These are phyloP conservation scores for Talaromyces atroroseus DNA, from an alignment of 2,329 filamentous ascomycete genomes.

Conservation along the genomic window DNA sequence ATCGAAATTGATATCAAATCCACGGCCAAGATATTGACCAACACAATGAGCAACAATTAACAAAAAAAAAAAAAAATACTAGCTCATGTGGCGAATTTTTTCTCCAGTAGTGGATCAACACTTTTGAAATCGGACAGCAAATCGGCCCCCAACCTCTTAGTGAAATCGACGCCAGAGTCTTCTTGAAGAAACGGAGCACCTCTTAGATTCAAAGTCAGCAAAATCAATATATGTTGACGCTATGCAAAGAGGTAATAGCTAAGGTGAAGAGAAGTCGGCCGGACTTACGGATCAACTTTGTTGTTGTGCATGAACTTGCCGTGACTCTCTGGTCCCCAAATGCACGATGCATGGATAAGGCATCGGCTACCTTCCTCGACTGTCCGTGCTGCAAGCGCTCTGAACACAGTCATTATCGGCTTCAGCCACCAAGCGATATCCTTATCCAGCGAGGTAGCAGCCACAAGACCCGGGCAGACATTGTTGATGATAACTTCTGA, in stretches of 20 bases:
- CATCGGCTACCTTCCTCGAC: slow-evolving; percentile 12
- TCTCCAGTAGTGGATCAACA: neutral
- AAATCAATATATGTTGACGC: neutral
- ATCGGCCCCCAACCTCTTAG: neutral
- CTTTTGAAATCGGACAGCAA: neutral
- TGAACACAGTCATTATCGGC: slow-evolving; percentile 2
- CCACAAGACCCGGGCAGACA: slow-evolving; percentile 17
- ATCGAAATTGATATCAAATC: too few relatives aligned
- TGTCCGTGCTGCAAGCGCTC: neutral
- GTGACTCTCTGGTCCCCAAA: slow-evolving; percentile 14
- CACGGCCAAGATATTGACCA: too few relatives aligned
- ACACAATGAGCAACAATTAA: too few relatives aligned
- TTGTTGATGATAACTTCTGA: slow-evolving; percentile 19
- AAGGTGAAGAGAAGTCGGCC: neutral
- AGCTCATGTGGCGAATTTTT: neutral
- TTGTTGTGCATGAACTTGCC: slow-evolving; percentile 14
- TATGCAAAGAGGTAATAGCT: neutral
- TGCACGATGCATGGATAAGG: slow-evolving; percentile 14
- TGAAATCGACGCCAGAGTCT: neutral
- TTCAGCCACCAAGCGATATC: slow-evolving; percentile 8
- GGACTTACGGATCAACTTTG: slow-evolving; percentile 5
- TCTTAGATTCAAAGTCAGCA: neutral
- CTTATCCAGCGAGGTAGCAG: slow-evolving; percentile 10
- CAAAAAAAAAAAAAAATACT: neutral
- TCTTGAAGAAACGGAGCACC: slow-evolving; percentile 2